phyloP scores from a whole-genome alignment of 345 rosid species.

The Lenwebbia sp. region DNA sequence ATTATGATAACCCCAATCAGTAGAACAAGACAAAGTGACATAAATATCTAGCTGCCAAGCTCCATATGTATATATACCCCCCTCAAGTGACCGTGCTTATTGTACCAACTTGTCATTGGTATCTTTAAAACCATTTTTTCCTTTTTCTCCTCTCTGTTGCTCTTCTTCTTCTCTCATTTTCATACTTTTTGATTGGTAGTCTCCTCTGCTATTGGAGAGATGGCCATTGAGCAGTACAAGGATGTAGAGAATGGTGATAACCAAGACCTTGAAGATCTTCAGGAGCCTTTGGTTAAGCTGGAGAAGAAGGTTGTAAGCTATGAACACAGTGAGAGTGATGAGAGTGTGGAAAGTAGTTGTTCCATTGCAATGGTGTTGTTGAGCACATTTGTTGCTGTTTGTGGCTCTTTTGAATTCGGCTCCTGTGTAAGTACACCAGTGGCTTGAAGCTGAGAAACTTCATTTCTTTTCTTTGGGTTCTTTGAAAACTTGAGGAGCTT shows the following conservation, averaged over 20 bases:
- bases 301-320: conserved; percentile 2
- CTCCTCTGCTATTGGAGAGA: not conserved
- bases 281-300: conserved; percentile 33
- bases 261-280: conserved; percentile 22
- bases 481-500: not conserved
- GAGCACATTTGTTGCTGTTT: conserved; percentile 75
- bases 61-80: not conserved
- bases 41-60: not conserved
- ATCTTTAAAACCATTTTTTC: not conserved
- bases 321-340: conserved; percentile 6
- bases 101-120: not conserved
- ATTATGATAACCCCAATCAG: not conserved
- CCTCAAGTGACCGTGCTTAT: not conserved
- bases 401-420: conserved; percentile 86
- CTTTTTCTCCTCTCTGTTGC: not conserved
- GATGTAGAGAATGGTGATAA: conserved; percentile 44
- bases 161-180: not conserved
- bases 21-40: not conserved
- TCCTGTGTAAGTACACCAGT: conserved; percentile 60
- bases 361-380: conserved; percentile 56
- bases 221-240: conserved; percentile 33
- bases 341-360: conserved; percentile 13
- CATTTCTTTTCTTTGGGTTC: not conserved
- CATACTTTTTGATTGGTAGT: not conserved
- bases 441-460: not conserved